Evolutionary conservation across 164 flowering plant species (phyloP).

Genomic region (Nelumbo lutea): DNA sequence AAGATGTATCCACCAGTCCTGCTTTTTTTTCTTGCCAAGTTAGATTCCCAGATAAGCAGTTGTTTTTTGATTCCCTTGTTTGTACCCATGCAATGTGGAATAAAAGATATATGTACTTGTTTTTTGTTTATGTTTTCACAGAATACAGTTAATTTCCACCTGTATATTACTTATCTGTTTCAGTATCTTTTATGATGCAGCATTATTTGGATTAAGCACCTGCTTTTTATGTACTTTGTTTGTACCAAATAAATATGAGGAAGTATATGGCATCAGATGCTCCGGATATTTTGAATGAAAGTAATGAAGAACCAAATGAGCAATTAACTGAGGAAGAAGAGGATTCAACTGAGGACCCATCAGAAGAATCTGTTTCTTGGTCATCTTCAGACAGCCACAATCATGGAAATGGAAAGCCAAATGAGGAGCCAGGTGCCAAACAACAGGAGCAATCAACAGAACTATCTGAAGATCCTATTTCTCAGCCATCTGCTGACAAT

Average conservation of each 20-base stretch:
- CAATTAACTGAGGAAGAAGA: slow-evolving; percentile 1
- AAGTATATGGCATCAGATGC: background rate
- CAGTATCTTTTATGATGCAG: background rate
- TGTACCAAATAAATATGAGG: slow-evolving; percentile 1
- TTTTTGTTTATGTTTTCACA: background rate
- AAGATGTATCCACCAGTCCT: background rate
- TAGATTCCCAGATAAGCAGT: background rate
- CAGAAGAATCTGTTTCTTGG: slow-evolving; percentile 11
- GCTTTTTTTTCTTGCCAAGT: background rate
- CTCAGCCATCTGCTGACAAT: background rate
- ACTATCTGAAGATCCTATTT: background rate
- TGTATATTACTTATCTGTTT: background rate
- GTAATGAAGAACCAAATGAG: background rate
- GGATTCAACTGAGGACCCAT: slow-evolving; percentile 7
- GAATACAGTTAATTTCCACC: background rate
- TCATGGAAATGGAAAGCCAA: background rate
- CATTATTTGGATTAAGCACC: background rate
- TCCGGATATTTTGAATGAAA: background rate
- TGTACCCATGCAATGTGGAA: too few relatives aligned
- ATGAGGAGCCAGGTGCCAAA: background rate
- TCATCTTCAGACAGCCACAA: background rate
- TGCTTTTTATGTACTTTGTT: background rate
- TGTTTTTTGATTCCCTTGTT: background rate
- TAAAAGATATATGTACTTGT: background rate
- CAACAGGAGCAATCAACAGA: background rate